These are phyloP conservation scores for Wickerhamomyces bovis DNA, from an alignment of 805 yeast species.

Conservation along the genomic window DNA sequence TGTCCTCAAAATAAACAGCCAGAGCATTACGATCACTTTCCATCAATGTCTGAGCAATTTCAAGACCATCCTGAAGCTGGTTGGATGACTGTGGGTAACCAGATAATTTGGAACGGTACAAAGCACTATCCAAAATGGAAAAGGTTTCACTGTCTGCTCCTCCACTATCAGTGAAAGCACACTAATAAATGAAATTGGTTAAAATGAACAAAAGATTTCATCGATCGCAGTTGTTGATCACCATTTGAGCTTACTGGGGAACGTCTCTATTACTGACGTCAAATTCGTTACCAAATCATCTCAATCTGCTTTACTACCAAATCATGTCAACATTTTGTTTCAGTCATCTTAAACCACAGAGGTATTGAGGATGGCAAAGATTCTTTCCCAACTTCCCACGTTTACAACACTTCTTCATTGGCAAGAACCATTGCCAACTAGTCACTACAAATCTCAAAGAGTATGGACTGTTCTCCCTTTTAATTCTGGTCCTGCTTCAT, in stretches of 20 bases:
- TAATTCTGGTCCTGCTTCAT: conserved; percentile 21
- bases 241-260: conserved; percentile 71
- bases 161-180: no score
- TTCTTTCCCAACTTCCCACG: conserved; percentile 95
- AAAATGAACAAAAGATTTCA: conserved; percentile 82
- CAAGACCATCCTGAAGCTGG: no score
- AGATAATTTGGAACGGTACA: no score
- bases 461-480: conserved; percentile 72
- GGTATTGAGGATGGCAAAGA: conserved; percentile 95
- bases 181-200: conserved; percentile 77
- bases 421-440: conserved; percentile 86
- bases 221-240: conserved; percentile 91
- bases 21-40: no score
- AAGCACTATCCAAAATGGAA: no score
- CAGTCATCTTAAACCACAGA: conserved; percentile 77
- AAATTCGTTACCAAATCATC: conserved; percentile 82
- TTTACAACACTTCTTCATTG: conserved; percentile 68
- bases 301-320: conserved; percentile 74
- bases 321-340: conserved; percentile 81
- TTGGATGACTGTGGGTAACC: no score
- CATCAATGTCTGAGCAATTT: no score
- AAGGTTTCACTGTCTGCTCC: no score
- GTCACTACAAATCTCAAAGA: conserved; percentile 95
- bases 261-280: conserved; percentile 92
- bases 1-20: no score